Percentiles rank a stretch among this genome's conserved stretches.
Conservation (phyloP, 495 filamentous ascomycete species). For the Daldinia caldariorum region DNA sequence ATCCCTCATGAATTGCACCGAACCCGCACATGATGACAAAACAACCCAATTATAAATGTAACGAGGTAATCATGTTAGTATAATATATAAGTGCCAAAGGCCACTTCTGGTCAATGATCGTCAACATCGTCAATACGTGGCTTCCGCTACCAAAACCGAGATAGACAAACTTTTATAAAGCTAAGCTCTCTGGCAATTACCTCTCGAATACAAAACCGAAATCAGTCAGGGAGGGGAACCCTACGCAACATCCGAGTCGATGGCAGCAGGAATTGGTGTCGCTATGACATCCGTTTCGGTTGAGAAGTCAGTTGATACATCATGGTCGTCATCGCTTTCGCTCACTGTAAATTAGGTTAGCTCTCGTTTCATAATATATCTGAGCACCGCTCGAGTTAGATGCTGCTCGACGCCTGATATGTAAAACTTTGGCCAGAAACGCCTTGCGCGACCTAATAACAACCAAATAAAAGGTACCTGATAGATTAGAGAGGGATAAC, state of each 20-base stretch:
- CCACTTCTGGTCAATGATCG: slow-evolving; percentile 26
- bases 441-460: neutral
- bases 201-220: neutral
- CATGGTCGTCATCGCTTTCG: slow-evolving; percentile 28
- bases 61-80: slow-evolving; percentile 20
- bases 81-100: slow-evolving; percentile 8
- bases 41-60: slow-evolving; percentile 32
- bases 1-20: slow-evolving; percentile 31
- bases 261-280: slow-evolving; percentile 2
- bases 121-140: slow-evolving; percentile 31
- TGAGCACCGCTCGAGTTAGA: slow-evolving; percentile 11
- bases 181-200: neutral
- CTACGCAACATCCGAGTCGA: slow-evolving; percentile 18
- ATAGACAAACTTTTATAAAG: neutral
- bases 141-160: slow-evolving; percentile 13
- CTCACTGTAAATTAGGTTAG: slow-evolving; percentile 33
- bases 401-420: neutral
- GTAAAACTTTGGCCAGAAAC: neutral
- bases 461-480: no score
- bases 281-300: neutral
- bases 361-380: neutral
- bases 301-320: slow-evolving; percentile 6
- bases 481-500: neutral
- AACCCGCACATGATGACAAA: slow-evolving; percentile 21
- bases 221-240: neutral